Percentiles rank a stretch among this genome's conserved stretches.
Conservation (phyloP, 2,329 filamentous ascomycete genomes). For the Diaporthe amygdali region DNA sequence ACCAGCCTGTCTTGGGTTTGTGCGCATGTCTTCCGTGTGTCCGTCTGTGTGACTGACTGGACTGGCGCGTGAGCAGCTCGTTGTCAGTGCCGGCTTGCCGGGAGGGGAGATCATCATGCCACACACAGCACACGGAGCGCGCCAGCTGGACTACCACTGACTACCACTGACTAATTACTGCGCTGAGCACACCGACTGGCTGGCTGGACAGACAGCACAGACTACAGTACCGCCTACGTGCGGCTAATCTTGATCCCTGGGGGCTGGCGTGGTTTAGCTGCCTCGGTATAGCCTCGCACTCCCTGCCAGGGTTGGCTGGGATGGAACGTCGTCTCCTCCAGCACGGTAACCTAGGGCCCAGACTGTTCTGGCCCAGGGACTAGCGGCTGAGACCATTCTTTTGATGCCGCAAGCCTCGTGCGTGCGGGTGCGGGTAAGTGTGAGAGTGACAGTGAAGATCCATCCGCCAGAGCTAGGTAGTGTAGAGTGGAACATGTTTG, state of each 20-base stretch:
- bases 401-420: not conserved
- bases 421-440: not conserved
- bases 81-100: not conserved
- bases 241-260: not conserved
- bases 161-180: too few species aligned
- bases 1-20: not conserved
- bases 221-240: too few species aligned
- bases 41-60: not conserved
- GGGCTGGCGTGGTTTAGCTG: not conserved
- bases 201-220: too few species aligned
- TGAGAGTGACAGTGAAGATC: conserved; percentile 3
- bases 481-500: not conserved
- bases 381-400: conserved; percentile 10
- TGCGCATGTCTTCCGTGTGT: not conserved
- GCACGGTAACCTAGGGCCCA: not conserved
- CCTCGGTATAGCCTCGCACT: not conserved
- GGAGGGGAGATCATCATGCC: not conserved
- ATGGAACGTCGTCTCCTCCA: not conserved
- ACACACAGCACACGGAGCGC: not conserved
- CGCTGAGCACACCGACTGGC: too few species aligned
- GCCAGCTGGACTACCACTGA: too few species aligned
- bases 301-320: not conserved
- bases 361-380: conserved; percentile 10
- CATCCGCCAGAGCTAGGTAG: not conserved
- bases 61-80: not conserved